Evolutionary conservation across 352 stramenopile species (phyloP), one percentile per base, ranked within the genome.

Genomic region (Phytophthora constricta): DNA sequence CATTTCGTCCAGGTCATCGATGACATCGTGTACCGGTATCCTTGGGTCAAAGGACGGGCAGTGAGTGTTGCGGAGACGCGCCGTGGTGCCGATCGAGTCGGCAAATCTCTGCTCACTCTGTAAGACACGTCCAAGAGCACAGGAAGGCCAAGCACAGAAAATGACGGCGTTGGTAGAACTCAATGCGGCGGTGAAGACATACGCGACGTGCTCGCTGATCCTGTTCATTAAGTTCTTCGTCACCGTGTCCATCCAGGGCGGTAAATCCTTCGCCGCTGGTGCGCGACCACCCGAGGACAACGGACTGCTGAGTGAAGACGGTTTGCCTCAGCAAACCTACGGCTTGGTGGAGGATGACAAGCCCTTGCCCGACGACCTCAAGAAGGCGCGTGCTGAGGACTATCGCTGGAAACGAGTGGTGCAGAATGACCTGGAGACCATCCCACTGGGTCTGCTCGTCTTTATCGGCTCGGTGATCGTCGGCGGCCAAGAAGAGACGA

Each of bases 211-310:
- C 72, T 53, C 70, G 7, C 49, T 68, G 27, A 45, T 89, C 33
- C 72, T 92, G 26, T 92, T 82, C 70, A 31, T 83, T 75, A 92
- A 92, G 79, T 91, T 89, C 64, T 33, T 91, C 48, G 60, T 80
- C 19, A 68, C 70, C 9, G 76, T 76, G 19, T 48, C 58, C 7
- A 74, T 90, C 20, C 79, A 90, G 47, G 79, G 54, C 31, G 63
- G 37, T 42, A 87, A 88, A 58, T 86, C 72, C 10, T 90, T 86
- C 51, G 54, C 69, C 27, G 58, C 76, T 3, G 82, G 79, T 23
- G 70, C 58, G 2, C 78, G 80, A 5, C 65, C 80, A 13, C 79
- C 82, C 17, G 82, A 90, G 59, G 82, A 89, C 68, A 76, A 66
- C 42, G 64, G 61, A 11, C 73, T 86, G 65, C 53, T 66, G 17